phyloP scores from a whole-genome alignment of 176 grass and related monocot genomes.

The Triticum turgidum region DNA sequence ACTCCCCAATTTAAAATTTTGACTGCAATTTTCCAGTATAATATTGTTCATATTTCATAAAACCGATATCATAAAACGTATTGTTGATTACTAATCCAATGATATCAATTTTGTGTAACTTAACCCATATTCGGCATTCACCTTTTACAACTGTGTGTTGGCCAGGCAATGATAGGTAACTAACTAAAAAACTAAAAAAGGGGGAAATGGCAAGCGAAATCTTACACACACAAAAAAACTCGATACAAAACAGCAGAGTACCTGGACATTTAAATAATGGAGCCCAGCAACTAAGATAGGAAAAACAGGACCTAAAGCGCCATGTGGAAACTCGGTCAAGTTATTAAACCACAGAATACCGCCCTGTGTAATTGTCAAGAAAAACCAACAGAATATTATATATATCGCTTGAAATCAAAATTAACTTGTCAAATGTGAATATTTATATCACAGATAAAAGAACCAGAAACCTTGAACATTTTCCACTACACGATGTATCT shows the following conservation, averaged over 20 bases:
- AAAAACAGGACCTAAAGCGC: slow-evolving; percentile 64
- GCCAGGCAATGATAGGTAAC: background rate
- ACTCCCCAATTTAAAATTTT: background rate
- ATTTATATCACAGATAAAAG: background rate
- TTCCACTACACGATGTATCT: background rate
- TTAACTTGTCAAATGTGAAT: background rate
- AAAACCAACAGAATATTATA: slow-evolving; percentile 22
- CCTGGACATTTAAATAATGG: slow-evolving; percentile 93
- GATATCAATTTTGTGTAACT: background rate
- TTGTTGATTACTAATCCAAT: background rate
- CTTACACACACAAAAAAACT: slow-evolving; percentile 8
- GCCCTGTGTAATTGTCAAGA: slow-evolving; percentile 49
- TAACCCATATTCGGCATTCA: background rate
- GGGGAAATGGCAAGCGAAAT: background rate
- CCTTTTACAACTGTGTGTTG: background rate
- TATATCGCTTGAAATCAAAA: slow-evolving; percentile 12
- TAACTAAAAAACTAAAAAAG: background rate
- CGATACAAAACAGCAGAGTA: slow-evolving; percentile 31
- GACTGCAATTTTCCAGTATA: background rate
- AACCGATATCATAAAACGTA: background rate
- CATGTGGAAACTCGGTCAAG: slow-evolving; percentile 70
- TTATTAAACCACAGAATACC: slow-evolving; percentile 84
- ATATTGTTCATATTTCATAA: background rate
- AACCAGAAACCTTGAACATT: background rate
- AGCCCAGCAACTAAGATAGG: slow-evolving; percentile 81